Conservation (phyloP, 768 basidiomycete species). For the Tylopilus intermedius region DNA sequence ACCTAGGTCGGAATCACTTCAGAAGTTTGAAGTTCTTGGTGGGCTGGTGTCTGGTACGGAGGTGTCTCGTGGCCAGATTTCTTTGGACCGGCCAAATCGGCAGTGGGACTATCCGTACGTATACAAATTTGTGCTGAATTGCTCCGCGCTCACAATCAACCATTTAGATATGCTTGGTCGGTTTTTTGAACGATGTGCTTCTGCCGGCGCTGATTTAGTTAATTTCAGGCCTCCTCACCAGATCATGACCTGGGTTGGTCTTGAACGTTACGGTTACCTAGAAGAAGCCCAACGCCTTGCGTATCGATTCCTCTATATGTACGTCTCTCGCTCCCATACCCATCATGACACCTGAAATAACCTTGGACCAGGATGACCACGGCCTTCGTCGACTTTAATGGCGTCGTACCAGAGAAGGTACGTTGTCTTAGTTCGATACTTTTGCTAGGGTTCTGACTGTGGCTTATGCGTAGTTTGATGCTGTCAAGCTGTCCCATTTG, state of each 20-base stretch:
- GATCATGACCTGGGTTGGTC: constrained; percentile 97
- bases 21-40: constrained; percentile 95
- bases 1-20: constrained; percentile 71
- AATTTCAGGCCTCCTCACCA: constrained; percentile 86
- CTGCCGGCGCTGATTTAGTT: constrained; percentile 10
- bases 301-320: constrained; percentile 99
- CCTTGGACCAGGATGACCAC: constrained; percentile 71
- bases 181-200: constrained; percentile 7
- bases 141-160: constrained; percentile 3
- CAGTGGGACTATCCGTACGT: constrained; percentile 98
- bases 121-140: constrained; percentile 4
- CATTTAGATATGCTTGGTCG: constrained; percentile 62
- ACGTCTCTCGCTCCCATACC: constrained; percentile 53
- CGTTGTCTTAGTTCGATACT: background rate
- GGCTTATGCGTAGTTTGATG: constrained; percentile 66
- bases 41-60: constrained; percentile 96
- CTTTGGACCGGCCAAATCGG: constrained; percentile 92
- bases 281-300: constrained; percentile 91
- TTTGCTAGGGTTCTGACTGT: background rate
- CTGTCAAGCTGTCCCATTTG: constrained; percentile 89
- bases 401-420: constrained; percentile 95
- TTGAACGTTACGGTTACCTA: constrained; percentile 92
- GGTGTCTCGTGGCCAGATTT: constrained; percentile 92
- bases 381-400: constrained; percentile 94
- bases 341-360: background rate